These are phyloP conservation scores for Silene vulgaris DNA, from an alignment of 179 eudicot genomes.

Conservation along the genomic window DNA sequence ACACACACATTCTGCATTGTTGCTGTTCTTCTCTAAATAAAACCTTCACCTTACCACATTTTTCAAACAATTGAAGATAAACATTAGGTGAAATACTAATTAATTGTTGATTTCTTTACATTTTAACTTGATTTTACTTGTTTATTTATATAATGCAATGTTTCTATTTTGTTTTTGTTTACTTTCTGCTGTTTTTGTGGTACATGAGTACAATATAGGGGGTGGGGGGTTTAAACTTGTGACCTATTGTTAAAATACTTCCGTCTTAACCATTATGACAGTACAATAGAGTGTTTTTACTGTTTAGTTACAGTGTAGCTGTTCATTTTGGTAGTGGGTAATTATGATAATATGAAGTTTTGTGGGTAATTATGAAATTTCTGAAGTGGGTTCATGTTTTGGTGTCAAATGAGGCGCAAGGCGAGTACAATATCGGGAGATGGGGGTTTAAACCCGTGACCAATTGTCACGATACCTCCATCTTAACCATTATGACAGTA, in stretches of 20 bases:
- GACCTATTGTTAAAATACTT: background rate
- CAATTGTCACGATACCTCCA: no score
- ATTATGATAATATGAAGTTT: slow-evolving; percentile 11
- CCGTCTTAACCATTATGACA: background rate
- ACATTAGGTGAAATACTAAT: slow-evolving; percentile 11
- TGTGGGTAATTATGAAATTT: slow-evolving; percentile 18
- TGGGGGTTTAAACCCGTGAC: no score
- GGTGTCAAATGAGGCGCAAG: no score
- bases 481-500: no score
- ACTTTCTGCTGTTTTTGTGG: background rate
- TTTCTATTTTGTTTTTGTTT: background rate
- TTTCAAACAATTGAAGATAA: slow-evolving; percentile 1
- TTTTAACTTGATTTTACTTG: slow-evolving; percentile 20
- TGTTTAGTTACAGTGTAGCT: background rate
- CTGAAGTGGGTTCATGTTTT: slow-evolving; percentile 5
- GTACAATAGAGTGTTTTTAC: no score
- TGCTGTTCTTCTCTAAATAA: background rate
- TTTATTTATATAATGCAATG: background rate
- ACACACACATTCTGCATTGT: background rate
- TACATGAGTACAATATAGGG: no score
- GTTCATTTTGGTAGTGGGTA: slow-evolving; percentile 5
- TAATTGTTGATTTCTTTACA: slow-evolving; percentile 9
- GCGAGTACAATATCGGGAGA: no score
- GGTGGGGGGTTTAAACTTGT: no score
- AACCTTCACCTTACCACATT: background rate